phyloP scores from a whole-genome alignment of 306 rosid genomes.

The Rubus idaeus region DNA sequence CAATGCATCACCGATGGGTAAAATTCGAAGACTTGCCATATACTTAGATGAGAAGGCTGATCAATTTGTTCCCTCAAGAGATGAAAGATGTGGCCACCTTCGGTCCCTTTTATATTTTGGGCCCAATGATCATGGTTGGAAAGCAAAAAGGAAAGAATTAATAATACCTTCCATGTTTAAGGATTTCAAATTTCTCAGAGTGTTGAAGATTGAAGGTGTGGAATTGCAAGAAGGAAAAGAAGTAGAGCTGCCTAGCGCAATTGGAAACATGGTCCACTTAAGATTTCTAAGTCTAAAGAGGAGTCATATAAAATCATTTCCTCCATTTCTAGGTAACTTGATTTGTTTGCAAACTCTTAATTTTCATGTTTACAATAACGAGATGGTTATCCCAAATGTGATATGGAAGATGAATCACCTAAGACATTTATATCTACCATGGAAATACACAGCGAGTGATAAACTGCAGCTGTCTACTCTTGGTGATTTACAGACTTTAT shows the following conservation, averaged over 20 bases:
- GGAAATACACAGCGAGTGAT: constrained; percentile 7
- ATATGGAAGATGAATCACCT: constrained; percentile 36
- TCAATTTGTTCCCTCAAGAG: neutral
- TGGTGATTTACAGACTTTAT: constrained; percentile 35
- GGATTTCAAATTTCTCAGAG: constrained; percentile 38
- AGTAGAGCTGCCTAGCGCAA: constrained; percentile 38
- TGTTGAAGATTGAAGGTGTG: constrained; percentile 47
- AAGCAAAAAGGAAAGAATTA: neutral
- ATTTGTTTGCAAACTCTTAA: neutral
- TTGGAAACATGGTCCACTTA: constrained; percentile 10
- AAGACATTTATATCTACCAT: constrained; percentile 63
- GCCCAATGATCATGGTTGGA: too few species aligned
- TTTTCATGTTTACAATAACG: too few species aligned
- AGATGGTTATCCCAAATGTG: constrained; percentile 15
- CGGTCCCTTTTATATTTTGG: constrained; percentile 40
- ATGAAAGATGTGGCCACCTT: constrained; percentile 15
- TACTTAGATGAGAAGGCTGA: constrained; percentile 22
- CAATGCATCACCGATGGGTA: neutral
- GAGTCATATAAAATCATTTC: neutral
- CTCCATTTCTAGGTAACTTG: neutral
- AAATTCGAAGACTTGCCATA: constrained; percentile 46
- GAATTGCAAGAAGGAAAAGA: neutral
- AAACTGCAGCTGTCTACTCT: constrained; percentile 27
- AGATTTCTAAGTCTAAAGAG: neutral
- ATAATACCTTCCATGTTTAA: neutral